These are phyloP conservation scores for Lyophyllum shimeji DNA, from an alignment of 768 basidiomycete species.

Conservation along the genomic window DNA sequence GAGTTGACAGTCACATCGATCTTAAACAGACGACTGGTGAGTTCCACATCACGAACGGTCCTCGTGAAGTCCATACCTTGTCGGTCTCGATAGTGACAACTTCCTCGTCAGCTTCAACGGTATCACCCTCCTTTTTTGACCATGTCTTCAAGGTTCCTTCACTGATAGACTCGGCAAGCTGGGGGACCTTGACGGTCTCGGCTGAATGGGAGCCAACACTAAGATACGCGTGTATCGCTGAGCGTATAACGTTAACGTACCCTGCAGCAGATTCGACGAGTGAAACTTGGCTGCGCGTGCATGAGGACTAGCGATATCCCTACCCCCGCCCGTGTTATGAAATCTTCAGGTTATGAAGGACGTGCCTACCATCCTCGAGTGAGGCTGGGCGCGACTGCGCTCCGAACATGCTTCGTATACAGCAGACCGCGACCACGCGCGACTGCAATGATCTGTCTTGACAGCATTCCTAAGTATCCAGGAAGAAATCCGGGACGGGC, in stretches of 20 bases:
- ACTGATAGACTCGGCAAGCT: constrained; percentile 98
- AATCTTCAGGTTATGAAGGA: constrained; percentile 5
- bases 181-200: constrained; percentile 91
- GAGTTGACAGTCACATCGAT: constrained; percentile 98
- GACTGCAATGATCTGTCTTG: constrained; percentile 64
- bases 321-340: constrained; percentile 22
- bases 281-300: constrained; percentile 64
- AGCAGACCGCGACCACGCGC: constrained; percentile 60
- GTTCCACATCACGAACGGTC: constrained; percentile 1
- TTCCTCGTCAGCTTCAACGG: constrained; percentile 90
- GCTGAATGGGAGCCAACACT: constrained; percentile 37
- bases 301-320: constrained; percentile 47
- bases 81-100: constrained; percentile 98
- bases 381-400: constrained; percentile 28
- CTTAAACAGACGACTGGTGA: constrained; percentile 38
- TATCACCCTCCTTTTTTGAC: constrained; percentile 91
- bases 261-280: constrained; percentile 66
- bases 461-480: constrained; percentile 49
- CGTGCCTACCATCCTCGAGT: constrained; percentile 48
- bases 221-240: neutral
- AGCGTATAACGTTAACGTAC: constrained; percentile 32
- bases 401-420: constrained; percentile 33
- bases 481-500: constrained; percentile 6
- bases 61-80: constrained; percentile 60
- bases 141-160: constrained; percentile 96